Conservation (phyloP, 495 filamentous ascomycete genomes). For the Penicilliopsis zonata region DNA sequence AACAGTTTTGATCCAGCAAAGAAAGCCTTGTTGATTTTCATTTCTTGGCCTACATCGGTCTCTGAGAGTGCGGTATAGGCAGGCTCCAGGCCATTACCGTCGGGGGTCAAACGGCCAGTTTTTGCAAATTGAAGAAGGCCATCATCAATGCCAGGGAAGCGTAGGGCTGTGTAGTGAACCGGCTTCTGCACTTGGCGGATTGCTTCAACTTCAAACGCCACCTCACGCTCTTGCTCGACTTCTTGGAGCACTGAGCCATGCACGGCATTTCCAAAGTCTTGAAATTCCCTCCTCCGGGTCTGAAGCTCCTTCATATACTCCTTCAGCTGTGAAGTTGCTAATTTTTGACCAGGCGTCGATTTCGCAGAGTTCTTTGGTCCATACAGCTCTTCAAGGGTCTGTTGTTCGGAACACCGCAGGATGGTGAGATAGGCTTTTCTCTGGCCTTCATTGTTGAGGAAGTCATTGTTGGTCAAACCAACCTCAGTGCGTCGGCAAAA, state of each 20-base stretch:
- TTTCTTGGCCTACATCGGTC: constrained; percentile 20
- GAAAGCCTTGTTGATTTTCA: constrained; percentile 8
- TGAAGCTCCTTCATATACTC: constrained; percentile 19
- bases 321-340: constrained; percentile 7
- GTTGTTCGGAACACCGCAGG: constrained; percentile 28
- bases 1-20: constrained; percentile 14
- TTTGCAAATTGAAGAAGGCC: constrained; percentile 21
- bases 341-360: constrained; percentile 1
- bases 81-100: constrained; percentile 13
- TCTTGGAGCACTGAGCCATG: constrained; percentile 34
- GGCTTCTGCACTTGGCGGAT: constrained; percentile 27
- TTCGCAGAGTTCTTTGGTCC: constrained; percentile 9
- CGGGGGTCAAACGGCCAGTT: constrained; percentile 17
- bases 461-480: constrained; percentile 12
- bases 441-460: constrained; percentile 14
- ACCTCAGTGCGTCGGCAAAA: constrained; percentile 31
- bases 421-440: constrained; percentile 21
- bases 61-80: constrained; percentile 16
- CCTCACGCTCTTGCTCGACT: constrained; percentile 40
- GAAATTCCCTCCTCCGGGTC: constrained; percentile 9
- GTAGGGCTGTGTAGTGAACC: constrained; percentile 8
- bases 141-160: constrained; percentile 17
- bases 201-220: constrained; percentile 34
- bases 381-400: constrained; percentile 36
- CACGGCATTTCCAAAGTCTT: constrained; percentile 15